Evolutionary conservation across 208 protist species (phyloP).

Genomic region (Angomonas deanei): DNA sequence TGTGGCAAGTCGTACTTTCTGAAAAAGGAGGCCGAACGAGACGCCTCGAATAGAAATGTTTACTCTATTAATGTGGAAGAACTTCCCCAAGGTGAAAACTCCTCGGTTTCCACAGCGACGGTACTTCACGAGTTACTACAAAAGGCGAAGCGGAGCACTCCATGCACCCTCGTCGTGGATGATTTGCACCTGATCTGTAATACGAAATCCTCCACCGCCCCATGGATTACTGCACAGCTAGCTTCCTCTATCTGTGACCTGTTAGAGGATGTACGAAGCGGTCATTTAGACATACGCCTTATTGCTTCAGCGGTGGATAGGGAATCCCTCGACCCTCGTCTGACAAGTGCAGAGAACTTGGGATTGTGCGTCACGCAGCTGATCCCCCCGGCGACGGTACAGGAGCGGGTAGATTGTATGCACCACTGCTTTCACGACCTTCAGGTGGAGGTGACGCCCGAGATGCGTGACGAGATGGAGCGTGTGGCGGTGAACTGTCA

Average conservation of each 20-base stretch:
- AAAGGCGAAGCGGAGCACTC: constrained; percentile 78
- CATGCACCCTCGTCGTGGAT: constrained; percentile 54
- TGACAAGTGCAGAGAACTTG: not conserved
- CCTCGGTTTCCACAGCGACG: constrained; percentile 70
- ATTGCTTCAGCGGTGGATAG: not conserved
- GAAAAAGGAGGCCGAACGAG: not conserved
- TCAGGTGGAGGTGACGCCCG: not conserved
- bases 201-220: not conserved
- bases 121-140: constrained; percentile 90
- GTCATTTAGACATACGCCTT: not conserved
- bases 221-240: not conserved
- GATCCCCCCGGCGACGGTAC: not conserved
- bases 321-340: not conserved
- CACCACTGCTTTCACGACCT: not conserved
- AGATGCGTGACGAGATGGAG: not conserved
- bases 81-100: constrained; percentile 29
- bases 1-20: not conserved
- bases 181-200: constrained; percentile 21
- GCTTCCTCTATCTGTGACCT: not conserved
- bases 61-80: constrained; percentile 30
- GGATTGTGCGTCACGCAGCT: constrained; percentile 11
- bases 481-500: constrained; percentile 32
- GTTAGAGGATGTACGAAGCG: no score
- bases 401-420: not conserved
- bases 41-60: constrained; percentile 1